Conservation (phyloP, 345 rosid species). For the Rhodomyrtus tomentosa region DNA sequence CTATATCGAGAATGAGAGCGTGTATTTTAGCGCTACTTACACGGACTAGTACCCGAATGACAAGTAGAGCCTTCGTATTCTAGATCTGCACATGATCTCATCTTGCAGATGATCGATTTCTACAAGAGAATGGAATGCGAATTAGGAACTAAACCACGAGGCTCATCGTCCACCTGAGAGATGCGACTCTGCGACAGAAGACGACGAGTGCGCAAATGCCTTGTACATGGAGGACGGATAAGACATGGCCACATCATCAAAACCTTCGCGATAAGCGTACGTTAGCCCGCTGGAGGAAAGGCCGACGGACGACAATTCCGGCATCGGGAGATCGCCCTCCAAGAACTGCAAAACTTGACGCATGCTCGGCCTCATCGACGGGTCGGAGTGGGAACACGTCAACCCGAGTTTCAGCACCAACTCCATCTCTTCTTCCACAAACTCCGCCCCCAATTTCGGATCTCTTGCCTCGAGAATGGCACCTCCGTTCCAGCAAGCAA, state of each 20-base stretch:
- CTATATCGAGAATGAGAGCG: background rate
- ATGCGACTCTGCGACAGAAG: background rate
- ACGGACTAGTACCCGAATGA: background rate
- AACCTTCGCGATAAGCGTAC: background rate
- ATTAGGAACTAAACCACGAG: background rate
- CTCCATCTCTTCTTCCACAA: constrained; percentile 21
- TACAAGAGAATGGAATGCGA: background rate
- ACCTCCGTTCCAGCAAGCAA: constrained; percentile 20
- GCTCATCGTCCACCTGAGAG: constrained; percentile 1
- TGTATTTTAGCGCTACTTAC: background rate
- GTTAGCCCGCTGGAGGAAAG: background rate
- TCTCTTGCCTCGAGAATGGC: constrained; percentile 19
- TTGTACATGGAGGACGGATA: background rate
- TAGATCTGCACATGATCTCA: background rate
- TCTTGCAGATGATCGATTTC: background rate
- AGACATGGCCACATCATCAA: background rate
- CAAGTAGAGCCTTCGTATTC: background rate
- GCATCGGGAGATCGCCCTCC: constrained; percentile 1
- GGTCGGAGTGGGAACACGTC: constrained; percentile 19
- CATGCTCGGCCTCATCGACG: constrained; percentile 26
- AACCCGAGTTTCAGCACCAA: constrained; percentile 29
- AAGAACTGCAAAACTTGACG: constrained; percentile 8
- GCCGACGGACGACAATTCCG: background rate
- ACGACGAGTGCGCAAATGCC: background rate
- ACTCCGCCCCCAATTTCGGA: constrained; percentile 16